Conservation (phyloP, 1,284 basidiomycete species). For the Omphalotus olearius region DNA sequence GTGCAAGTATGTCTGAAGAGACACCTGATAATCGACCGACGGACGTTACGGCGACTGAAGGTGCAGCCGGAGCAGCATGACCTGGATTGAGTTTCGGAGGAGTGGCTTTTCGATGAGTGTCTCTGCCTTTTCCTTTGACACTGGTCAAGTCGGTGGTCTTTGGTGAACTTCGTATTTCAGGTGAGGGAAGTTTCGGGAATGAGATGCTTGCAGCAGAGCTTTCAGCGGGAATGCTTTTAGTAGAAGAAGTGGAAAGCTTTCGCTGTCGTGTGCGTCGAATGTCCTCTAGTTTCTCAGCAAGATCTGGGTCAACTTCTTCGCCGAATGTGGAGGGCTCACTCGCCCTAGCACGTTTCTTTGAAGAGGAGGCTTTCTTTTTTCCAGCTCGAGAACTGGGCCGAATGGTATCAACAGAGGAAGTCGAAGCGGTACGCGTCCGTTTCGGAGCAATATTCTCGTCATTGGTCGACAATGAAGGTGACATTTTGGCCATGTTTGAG, state of each 20-base stretch:
- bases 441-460: conserved; percentile 1
- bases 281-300: background rate
- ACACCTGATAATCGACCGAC: background rate
- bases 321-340: conserved; percentile 3
- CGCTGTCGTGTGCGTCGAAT: conserved; percentile 6
- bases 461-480: conserved; percentile 1
- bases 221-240: background rate
- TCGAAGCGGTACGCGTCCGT: conserved; percentile 8
- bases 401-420: conserved; percentile 12
- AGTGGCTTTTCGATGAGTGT: conserved; percentile 2
- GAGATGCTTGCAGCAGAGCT: background rate
- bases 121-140: background rate
- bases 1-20: background rate
- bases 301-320: background rate
- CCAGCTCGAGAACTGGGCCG: conserved; percentile 2
- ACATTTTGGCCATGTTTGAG: background rate
- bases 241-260: conserved; percentile 5
- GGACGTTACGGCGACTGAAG: conserved; percentile 7
- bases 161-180: background rate
- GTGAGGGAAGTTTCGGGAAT: conserved; percentile 1
- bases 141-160: background rate
- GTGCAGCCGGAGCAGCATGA: conserved; percentile 2
- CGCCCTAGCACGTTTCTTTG: conserved; percentile 11
- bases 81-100: conserved; percentile 9
- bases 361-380: conserved; percentile 9